phyloP scores from a whole-genome alignment of 1,284 basidiomycete species.

The Rhodotorula sp. region DNA sequence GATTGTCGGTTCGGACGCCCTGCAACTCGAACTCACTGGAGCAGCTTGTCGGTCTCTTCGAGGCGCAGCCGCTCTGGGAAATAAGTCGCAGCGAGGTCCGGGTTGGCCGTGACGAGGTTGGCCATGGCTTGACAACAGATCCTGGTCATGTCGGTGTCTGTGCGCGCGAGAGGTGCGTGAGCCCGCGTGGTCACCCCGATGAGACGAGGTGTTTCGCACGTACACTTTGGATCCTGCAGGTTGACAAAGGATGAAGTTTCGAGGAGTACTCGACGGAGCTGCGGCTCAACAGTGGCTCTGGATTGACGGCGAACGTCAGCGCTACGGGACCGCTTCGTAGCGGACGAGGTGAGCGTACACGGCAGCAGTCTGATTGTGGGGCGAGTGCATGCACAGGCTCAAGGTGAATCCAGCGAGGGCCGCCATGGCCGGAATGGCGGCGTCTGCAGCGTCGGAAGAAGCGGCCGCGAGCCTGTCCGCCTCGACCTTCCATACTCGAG shows the following conservation, averaged over 20 bases:
- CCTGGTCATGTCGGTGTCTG: slow-evolving; percentile 21
- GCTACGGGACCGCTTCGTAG: no score
- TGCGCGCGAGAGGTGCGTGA: no score
- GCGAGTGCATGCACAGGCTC: slow-evolving; percentile 14
- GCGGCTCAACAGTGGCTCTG: slow-evolving; percentile 29
- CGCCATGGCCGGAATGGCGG: slow-evolving; percentile 10
- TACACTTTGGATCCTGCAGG: slow-evolving; percentile 27
- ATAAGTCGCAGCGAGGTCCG: neutral
- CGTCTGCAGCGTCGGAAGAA: slow-evolving; percentile 5
- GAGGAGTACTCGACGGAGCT: slow-evolving; percentile 18
- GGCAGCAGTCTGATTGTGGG: slow-evolving; percentile 13
- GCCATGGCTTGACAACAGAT: slow-evolving; percentile 33
- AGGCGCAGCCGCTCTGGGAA: slow-evolving; percentile 6
- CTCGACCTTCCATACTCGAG: slow-evolving; percentile 8
- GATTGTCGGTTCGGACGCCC: accelerated
- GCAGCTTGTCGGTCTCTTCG: slow-evolving; percentile 18
- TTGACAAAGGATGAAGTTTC: slow-evolving; percentile 30
- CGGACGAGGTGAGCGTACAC: slow-evolving; percentile 12
- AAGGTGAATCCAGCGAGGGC: slow-evolving; percentile 27
- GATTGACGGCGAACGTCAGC: neutral
- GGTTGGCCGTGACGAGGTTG: slow-evolving; percentile 35
- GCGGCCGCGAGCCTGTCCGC: neutral
- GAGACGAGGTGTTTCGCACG: neutral
- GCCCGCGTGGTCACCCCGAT: no score
- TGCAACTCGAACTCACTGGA: slow-evolving; percentile 19